Base-by-base conservation (phyloP, 345 rosid species). In the Camelina laxa region DNA sequence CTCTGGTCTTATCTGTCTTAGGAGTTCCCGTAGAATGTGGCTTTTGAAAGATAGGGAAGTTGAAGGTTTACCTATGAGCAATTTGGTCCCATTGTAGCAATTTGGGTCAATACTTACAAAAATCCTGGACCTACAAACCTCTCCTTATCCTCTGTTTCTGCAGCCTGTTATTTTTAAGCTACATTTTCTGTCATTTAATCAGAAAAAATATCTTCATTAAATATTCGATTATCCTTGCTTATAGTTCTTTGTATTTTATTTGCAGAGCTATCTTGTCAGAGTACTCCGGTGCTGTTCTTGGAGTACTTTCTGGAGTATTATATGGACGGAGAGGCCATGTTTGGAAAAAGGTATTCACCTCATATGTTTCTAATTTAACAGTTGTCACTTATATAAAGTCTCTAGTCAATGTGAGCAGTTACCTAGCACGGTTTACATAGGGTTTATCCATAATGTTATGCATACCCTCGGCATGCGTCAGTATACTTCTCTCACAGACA, bases 271-370 rank as follows among this genome's bases (percentile, higher is more conserved):
- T 95, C 80, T 77, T 95, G 86, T 88, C 89, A 24, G 99, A 95
- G 86, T 95, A 95, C 83, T 92, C 99, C 68, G 99, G 99, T 65
- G 97, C 99, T 73, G 85, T 87, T 70, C 99, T 95, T 79, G 99
- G 98, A 74, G 98, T 92, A 45, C 83, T 95, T 66, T 95, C 99
- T 75, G 99, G 93, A 11, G 88, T 86, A 55, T 79, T 95, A 38
- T 92, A 89, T 86, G 94, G 99, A 51, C 86, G 86, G 65, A 85
- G 79, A 76, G 88, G 87, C 61, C 85, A 86, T 51, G 73, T 92
- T 9, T 90, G 91, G 97, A 95, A 88, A 83, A 95, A 92, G 97
- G 99, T 95, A 83, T 17, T 20, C 66, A 57, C 72, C 50, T 75
- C 13, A 51, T 14, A 57, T 44, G 53, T 54, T 58, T n/a, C 21